phyloP scores from a whole-genome alignment of 148 eudicot genomes.

The Rhododendron mucronatum region DNA sequence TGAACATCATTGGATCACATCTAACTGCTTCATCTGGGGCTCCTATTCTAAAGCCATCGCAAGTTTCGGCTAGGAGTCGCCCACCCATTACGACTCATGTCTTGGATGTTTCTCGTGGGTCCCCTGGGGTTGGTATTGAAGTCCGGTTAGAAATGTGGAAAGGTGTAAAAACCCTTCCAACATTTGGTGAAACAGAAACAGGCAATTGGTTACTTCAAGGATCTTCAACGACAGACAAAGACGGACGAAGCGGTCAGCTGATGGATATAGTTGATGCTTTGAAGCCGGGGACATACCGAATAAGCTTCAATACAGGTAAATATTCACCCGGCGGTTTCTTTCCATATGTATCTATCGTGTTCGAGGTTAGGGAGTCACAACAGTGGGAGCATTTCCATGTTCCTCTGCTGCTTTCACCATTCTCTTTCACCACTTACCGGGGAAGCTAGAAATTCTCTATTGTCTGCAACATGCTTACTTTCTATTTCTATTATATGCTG shows the following conservation, averaged over 20 bases:
- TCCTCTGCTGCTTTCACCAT: constrained; percentile 84
- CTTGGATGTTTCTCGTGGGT: constrained; percentile 67
- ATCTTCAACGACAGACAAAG: constrained; percentile 65
- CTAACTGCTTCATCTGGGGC: constrained; percentile 39
- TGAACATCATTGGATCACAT: constrained; percentile 74
- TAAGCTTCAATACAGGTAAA: constrained; percentile 79
- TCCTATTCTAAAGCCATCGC: constrained; percentile 27
- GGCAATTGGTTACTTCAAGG: constrained; percentile 56
- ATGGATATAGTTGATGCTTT: constrained; percentile 64
- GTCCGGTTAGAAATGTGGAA: constrained; percentile 66
- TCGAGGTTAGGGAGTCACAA: constrained; percentile 77
- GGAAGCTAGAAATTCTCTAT: constrained; percentile 52
- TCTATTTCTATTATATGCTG: neutral
- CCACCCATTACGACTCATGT: constrained; percentile 95
- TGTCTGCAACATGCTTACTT: neutral
- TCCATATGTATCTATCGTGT: constrained; percentile 77
- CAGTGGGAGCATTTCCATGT: constrained; percentile 91
- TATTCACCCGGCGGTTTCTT: constrained; percentile 70
- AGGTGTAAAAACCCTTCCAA: constrained; percentile 36
- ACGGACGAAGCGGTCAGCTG: constrained; percentile 80
- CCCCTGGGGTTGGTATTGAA: constrained; percentile 66
- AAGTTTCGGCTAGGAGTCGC: constrained; percentile 43
- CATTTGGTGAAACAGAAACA: constrained; percentile 42
- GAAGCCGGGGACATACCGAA: constrained; percentile 62
- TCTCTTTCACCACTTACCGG: constrained; percentile 82